These are phyloP conservation scores for Conticribra guillardii DNA, from an alignment of 108 stramenopile genomes.

Conservation along the genomic window DNA sequence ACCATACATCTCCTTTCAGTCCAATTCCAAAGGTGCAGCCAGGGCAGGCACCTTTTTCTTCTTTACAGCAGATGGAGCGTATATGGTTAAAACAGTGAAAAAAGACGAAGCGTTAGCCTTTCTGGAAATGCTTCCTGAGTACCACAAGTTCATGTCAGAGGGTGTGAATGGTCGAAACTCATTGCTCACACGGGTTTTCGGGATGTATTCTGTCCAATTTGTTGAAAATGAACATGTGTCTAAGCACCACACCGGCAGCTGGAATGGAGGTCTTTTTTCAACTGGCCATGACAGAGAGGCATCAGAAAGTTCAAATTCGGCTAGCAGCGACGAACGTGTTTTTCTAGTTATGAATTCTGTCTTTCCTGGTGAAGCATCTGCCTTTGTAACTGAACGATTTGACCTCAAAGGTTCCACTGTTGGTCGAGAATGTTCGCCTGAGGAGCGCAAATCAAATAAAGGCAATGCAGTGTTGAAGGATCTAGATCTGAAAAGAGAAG, in stretches of 20 bases:
- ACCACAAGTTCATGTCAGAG: slow-evolving; percentile 72
- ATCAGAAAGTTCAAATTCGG: slow-evolving; percentile 3
- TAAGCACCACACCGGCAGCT: slow-evolving; percentile 62
- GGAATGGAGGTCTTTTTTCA: slow-evolving; percentile 56
- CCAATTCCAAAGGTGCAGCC: slow-evolving; percentile 88
- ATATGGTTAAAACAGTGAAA: slow-evolving; percentile 91
- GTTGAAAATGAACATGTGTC: slow-evolving; percentile 34
- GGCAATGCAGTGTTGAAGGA: slow-evolving; percentile 81
- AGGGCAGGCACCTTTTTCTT: slow-evolving; percentile 81
- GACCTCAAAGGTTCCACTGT: slow-evolving; percentile 91
- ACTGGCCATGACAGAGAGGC: slow-evolving; percentile 14
- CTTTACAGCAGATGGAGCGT: slow-evolving; percentile 87
- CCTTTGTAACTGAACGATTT: slow-evolving; percentile 79
- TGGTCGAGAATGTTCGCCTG: slow-evolving; percentile 76
- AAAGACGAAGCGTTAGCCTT: slow-evolving; percentile 76
- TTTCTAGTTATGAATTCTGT: slow-evolving; percentile 88
- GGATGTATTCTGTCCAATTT: slow-evolving; percentile 80
- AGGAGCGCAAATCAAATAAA: slow-evolving; percentile 71
- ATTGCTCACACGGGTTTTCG: slow-evolving; percentile 82
- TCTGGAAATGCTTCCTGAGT: slow-evolving; percentile 75
- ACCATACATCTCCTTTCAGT: slow-evolving; percentile 83
- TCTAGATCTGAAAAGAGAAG: slow-evolving; percentile 76
- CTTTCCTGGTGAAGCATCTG: slow-evolving; percentile 74
- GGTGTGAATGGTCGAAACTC: slow-evolving; percentile 61
- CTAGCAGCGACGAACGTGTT: slow-evolving; percentile 50